Base-by-base conservation (phyloP, 2,329 filamentous ascomycete species). In the Stachybotrys chlorohalonatus region DNA sequence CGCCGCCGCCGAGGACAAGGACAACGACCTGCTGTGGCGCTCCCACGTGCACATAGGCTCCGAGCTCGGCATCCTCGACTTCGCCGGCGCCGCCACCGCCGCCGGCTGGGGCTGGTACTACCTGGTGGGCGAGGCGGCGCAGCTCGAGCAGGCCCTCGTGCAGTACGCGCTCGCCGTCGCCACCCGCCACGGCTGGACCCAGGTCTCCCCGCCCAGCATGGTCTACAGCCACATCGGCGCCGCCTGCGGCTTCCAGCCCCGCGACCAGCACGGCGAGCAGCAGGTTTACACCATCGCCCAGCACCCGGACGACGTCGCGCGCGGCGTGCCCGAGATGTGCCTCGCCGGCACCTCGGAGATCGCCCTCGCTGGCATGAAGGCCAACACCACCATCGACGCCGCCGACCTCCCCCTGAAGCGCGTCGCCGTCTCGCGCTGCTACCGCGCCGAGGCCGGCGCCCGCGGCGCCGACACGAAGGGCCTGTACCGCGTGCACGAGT, bases 101-200 rank as follows among this genome's bases (percentile, higher is more conserved):
- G 89, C 87, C 4, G 94, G 94, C 45, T 99, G 93, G 93, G 94
- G 94, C 1, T 99, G 91, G 90, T 99, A 99, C 74, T 97, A 91
- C 71, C 83, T 99, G 11, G 77, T 90, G n/a, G 90, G 93, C 66
- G 92, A 95, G 65, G 94, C 85, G 8, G 92, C 92, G 0, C 83
- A 94, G 68, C 81, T 99, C n/a, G 94, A 99, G 72, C 93, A 97
- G 67, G 94, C 94, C 0, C 80, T 99, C 3, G 75, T 97, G 11
- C 87, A 93, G 68, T 96, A 95, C 69, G 86, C 94, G 0, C 78
- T 97, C 3, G 78, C 80, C 9, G 82, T 89, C 1, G 89, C 89
- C 8, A 83, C 85, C 54, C 80, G 79, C 51, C 79, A 83, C 59
- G 90, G 90, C 52, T 99, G 91, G 90, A 83, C 77, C 46, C 81